A percentile compares a stretch with the other conserved stretches of the same genome.
These are phyloP conservation scores for Acorus calamus DNA, from an alignment of 106 monocot genomes.

Conservation along the genomic window DNA sequence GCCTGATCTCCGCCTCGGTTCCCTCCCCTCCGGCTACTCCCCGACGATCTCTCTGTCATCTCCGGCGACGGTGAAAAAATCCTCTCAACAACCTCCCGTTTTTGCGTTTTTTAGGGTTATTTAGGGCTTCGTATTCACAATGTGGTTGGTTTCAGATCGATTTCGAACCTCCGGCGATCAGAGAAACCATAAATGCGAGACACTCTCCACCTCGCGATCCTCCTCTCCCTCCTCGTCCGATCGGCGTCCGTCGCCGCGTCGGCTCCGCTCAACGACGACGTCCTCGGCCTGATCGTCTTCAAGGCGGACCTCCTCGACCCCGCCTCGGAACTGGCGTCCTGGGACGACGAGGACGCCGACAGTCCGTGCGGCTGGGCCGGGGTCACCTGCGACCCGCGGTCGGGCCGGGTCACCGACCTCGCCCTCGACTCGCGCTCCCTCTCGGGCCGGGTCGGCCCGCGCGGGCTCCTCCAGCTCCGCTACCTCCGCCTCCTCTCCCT, in stretches of 20 bases:
- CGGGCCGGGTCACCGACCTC: slow-evolving; percentile 42
- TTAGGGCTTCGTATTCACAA: too few species aligned
- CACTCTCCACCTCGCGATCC: slow-evolving; percentile 2
- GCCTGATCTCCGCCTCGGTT: too few species aligned
- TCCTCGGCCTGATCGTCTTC: slow-evolving; percentile 95
- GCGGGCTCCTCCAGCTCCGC: slow-evolving; percentile 71
- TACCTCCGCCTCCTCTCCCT: slow-evolving; percentile 55
- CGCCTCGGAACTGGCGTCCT: slow-evolving; percentile 46
- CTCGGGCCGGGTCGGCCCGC: slow-evolving; percentile 54
- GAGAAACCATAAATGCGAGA: too few species aligned
- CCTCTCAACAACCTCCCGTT: too few species aligned
- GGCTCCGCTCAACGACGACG: slow-evolving; percentile 56
- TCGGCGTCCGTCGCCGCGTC: slow-evolving; percentile 9
- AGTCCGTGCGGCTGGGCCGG: slow-evolving; percentile 62
- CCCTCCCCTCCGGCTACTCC: too few species aligned
- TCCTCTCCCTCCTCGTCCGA: slow-evolving; percentile 1
- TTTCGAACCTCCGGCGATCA: too few species aligned
- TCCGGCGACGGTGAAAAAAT: too few species aligned
- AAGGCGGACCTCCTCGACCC: slow-evolving; percentile 75
- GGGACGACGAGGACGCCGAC: slow-evolving; percentile 71
- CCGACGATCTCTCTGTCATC: too few species aligned
- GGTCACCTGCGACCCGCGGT: slow-evolving; percentile 47
- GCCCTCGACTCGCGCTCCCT: slow-evolving; percentile 50
- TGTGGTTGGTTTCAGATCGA: too few species aligned
- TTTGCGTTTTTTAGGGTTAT: too few species aligned